Evolutionary conservation across 257 asterid species (phyloP).

Genomic region (Paraleonurus japonicus): DNA sequence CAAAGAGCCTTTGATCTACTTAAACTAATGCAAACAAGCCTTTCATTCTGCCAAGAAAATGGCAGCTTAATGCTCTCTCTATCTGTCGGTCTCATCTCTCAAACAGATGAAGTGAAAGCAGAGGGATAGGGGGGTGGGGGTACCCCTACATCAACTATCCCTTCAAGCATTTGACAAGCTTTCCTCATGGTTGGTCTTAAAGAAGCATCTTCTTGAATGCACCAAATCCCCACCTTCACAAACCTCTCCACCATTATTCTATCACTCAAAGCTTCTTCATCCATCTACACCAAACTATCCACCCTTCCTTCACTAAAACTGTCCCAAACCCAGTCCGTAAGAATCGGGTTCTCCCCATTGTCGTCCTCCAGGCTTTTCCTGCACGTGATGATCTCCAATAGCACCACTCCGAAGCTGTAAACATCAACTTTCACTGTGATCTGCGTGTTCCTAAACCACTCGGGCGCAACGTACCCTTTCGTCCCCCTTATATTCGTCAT

Average conservation of each 20-base stretch:
- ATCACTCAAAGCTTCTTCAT: constrained; percentile 42
- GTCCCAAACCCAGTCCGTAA: constrained; percentile 58
- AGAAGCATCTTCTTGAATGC: constrained; percentile 58
- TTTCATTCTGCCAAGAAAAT: no score
- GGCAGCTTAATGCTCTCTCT: no score
- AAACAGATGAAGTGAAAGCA: constrained; percentile 14
- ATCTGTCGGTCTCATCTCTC: not conserved
- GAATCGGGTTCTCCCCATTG: constrained; percentile 24
- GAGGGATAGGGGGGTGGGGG: constrained; percentile 49
- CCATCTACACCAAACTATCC: constrained; percentile 35
- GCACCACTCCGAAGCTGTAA: constrained; percentile 57
- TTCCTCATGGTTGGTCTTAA: constrained; percentile 57
- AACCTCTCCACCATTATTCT: constrained; percentile 31
- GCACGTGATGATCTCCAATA: constrained; percentile 49
- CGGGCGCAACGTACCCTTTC: constrained; percentile 65
- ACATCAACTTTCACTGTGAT: constrained; percentile 50
- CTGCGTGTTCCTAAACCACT: constrained; percentile 53
- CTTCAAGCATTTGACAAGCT: constrained; percentile 60
- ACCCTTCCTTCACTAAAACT: constrained; percentile 35
- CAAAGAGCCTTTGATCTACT: no score
- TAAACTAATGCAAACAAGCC: not conserved
- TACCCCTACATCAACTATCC: constrained; percentile 39
- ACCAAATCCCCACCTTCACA: constrained; percentile 64
- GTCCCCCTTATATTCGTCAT: constrained; percentile 48
- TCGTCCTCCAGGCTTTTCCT: constrained; percentile 33